Conservation (phyloP, 2,329 filamentous ascomycete species). For the Furcasterigmium sp. region DNA sequence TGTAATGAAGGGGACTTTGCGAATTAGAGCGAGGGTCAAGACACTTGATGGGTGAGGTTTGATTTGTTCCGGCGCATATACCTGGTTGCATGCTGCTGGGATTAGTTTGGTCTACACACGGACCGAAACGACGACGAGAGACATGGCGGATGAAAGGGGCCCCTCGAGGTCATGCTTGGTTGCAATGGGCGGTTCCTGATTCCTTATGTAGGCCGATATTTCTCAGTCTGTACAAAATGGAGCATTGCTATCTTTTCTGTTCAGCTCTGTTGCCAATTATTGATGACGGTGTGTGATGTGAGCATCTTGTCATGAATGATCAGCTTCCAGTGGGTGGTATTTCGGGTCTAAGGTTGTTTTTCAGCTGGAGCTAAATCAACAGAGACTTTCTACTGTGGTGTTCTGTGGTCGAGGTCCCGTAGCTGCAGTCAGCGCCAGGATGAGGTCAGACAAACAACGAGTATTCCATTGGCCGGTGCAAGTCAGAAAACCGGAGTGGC, state of each 20-base stretch:
- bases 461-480: no score
- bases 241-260: conserved; percentile 12
- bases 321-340: no score
- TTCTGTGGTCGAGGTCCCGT: no score
- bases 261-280: no score
- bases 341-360: no score
- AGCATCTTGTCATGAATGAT: no score
- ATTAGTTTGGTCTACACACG: neutral
- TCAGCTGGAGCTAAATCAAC: no score
- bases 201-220: conserved; percentile 15
- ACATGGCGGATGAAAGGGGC: neutral
- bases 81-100: neutral
- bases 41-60: neutral
- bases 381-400: no score
- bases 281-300: no score
- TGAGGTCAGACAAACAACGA: no score
- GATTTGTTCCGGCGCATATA: conserved; percentile 1
- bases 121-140: neutral
- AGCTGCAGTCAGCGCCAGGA: no score
- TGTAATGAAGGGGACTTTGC: conserved; percentile 5
- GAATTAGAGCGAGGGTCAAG: neutral
- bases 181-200: conserved; percentile 16
- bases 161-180: conserved; percentile 2
- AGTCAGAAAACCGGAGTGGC: no score
- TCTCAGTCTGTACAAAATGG: conserved; percentile 29